Evolutionary conservation across 2,329 filamentous ascomycete genomes (phyloP), one percentile per base, ranked within the genome.

Genomic region (Stagonosporopsis vannaccii): DNA sequence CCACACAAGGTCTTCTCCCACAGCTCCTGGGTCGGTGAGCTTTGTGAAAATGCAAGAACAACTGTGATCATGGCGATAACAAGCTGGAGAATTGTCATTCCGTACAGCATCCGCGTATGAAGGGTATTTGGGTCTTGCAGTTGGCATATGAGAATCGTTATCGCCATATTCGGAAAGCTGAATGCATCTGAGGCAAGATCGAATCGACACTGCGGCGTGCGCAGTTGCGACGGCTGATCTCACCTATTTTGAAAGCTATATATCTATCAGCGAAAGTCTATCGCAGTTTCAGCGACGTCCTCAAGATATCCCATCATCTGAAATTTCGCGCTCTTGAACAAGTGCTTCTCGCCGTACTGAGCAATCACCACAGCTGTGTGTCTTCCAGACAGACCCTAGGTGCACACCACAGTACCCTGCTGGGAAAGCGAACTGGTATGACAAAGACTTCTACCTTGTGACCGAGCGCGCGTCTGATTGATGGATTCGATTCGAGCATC

Each of bases 381-480:
- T 12, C 32, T 51, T 11, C 51, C 58, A 11, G 58, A 61, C 58
- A 11, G 58, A 61, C 12, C 58, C 54, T 11, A 61, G 23, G 3
- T 36, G n/a, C 12, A 56, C 51, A 4, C 46, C 50, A 20, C 58
- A 52, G 13, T 60, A 65, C 12, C 44, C 58, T 2, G 58, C 50
- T 0, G 60, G 60, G 1, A 59, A 61, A 11, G 32, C 60, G 9
- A 59, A 47, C 19, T 63, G 62, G 62, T 59, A 46, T 8, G 56
- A 61, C 15, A 22, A 25, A 6, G 51, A 48, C 5, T 65, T 65
- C 49, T 65, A 65, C 15, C 58, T 60, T 2, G 58, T 65, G 8
- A 11, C 22, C 0, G 39, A 60, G 6, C 58, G 39, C 59, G 6
- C 58, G 57, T 3, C 61, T 78, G 7, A 52, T 77, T 4, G 15